phyloP scores from a whole-genome alignment of 2,329 filamentous ascomycete species.

The Xylaria sp. region DNA sequence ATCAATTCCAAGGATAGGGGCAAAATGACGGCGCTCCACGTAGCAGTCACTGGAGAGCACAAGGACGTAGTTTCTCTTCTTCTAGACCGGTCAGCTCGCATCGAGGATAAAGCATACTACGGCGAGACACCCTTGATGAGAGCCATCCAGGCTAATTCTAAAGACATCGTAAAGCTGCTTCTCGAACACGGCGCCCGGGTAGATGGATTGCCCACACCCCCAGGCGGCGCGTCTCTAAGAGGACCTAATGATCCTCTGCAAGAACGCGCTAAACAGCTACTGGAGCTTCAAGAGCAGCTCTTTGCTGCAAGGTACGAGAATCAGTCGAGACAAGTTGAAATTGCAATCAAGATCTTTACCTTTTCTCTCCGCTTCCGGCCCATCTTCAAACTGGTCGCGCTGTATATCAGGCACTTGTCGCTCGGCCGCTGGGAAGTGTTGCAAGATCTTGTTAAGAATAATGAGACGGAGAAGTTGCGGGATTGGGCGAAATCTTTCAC shows the following conservation, averaged over 20 bases:
- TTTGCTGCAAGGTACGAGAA: not conserved
- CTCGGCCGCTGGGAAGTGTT: slow-evolving; percentile 13
- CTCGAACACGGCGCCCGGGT: slow-evolving; percentile 21
- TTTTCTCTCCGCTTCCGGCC: slow-evolving; percentile 2
- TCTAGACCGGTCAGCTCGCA: not conserved
- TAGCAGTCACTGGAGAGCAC: slow-evolving; percentile 15
- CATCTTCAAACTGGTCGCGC: not conserved
- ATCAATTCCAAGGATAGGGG: slow-evolving; percentile 14
- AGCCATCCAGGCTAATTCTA: slow-evolving; percentile 19
- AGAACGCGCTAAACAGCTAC: slow-evolving; percentile 1
- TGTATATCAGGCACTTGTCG: slow-evolving; percentile 1
- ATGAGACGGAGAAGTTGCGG: slow-evolving; percentile 9
- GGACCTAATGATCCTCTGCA: not conserved
- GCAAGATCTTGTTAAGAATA: slow-evolving; percentile 10
- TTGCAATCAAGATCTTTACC: not conserved
- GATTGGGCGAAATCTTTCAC: slow-evolving; percentile 1
- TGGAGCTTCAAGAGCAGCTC: slow-evolving; percentile 12
- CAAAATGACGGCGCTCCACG: slow-evolving; percentile 17
- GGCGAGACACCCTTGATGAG: slow-evolving; percentile 16
- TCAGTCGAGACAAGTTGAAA: not conserved
- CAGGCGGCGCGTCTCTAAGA: slow-evolving; percentile 5
- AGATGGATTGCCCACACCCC: slow-evolving; percentile 8
- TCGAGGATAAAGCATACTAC: not conserved
- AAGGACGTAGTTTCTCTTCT: slow-evolving; percentile 10
- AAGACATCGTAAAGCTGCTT: slow-evolving; percentile 9